Base-by-base conservation (phyloP, 495 filamentous ascomycete genomes). In the Cryomyces minteri region DNA sequence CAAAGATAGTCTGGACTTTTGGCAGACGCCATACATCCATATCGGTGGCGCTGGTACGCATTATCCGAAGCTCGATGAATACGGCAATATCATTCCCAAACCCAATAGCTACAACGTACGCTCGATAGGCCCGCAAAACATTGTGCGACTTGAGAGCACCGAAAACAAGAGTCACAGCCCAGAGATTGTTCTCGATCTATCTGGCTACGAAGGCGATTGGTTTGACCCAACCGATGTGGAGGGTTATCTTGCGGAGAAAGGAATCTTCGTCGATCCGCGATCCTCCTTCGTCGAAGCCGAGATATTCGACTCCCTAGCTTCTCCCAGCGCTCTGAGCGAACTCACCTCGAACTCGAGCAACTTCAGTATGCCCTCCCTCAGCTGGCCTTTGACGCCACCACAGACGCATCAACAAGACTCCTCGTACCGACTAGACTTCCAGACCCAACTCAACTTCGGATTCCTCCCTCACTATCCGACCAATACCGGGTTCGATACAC, bases 171-270 rank as follows among this genome's bases (percentile, higher is more conserved):
- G 42, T 32, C 28, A 48, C 10, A 50, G 11, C 18, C 49, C 43
- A n/a, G 51, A 55, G 32, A 44, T 51, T 42, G 50, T 41, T 25
- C 44, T 53, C 6, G 51, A 53, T 39, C 45, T 54, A 4, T 51
- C 41, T 1, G 61, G 58, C 11, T 62, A 59, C 54, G 67, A 74
- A 36, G 79, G 80, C 25, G 79, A 83, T 42, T 88, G 78, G 69
- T 80, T 81, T 50, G 79, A 86, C 50, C 66, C 77, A 5, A 66
- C 74, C 41, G 83, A 87, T 52, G 74, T 85, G 5, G 78, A 86
- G 58, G 64, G 73, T 7, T 85, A 77, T 57, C 67, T 88, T 12
- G 60, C 63, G 44, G 63, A 73, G 54, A 66, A 70, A 31, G 77
- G 76, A 0, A 63, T 82, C 12, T 52, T 62, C 12, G 72, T 81